These are phyloP conservation scores for Vaucheria bursata DNA, from an alignment of 352 stramenopile genomes.

Conservation along the genomic window DNA sequence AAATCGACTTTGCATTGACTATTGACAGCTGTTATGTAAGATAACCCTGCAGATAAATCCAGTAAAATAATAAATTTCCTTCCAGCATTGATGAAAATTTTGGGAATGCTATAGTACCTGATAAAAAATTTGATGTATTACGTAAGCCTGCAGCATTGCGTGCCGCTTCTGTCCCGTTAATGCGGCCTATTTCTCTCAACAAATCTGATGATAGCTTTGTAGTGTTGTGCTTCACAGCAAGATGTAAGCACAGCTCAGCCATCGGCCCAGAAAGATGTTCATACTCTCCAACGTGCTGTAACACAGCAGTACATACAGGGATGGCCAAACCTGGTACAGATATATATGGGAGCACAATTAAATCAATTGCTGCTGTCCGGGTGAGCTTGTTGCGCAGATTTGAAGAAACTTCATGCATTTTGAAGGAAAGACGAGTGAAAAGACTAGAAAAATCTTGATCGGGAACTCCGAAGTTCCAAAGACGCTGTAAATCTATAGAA, in stretches of 20 bases:
- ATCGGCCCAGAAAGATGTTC: conserved; percentile 20
- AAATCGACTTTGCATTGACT: too few relatives aligned
- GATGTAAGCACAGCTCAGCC: conserved; percentile 16
- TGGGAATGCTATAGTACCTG: too few relatives aligned
- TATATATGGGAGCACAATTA: conserved; percentile 26
- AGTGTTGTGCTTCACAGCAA: conserved; percentile 11
- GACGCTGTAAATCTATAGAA: conserved; percentile 2
- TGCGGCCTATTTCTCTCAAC: conserved; percentile 34
- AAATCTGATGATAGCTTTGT: conserved; percentile 21
- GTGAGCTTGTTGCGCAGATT: conserved; percentile 4
- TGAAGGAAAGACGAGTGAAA: conserved; percentile 29
- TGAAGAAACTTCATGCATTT: conserved; percentile 25
- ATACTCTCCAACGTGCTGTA: conserved; percentile 16
- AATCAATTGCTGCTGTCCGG: conserved; percentile 11
- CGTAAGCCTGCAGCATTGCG: background rate
- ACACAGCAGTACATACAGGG: conserved; percentile 15
- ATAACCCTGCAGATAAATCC: too few relatives aligned
- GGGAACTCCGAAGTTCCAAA: conserved; percentile 27
- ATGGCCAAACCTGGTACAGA: conserved; percentile 18
- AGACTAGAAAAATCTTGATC: conserved; percentile 22
- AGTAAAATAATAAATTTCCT: too few relatives aligned
- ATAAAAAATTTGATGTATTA: background rate
- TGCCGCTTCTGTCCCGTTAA: background rate
- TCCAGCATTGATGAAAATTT: too few relatives aligned
- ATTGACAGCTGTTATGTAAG: too few relatives aligned